Conservation (phyloP, 2,329 filamentous ascomycete species). For the Didymella exigua region DNA sequence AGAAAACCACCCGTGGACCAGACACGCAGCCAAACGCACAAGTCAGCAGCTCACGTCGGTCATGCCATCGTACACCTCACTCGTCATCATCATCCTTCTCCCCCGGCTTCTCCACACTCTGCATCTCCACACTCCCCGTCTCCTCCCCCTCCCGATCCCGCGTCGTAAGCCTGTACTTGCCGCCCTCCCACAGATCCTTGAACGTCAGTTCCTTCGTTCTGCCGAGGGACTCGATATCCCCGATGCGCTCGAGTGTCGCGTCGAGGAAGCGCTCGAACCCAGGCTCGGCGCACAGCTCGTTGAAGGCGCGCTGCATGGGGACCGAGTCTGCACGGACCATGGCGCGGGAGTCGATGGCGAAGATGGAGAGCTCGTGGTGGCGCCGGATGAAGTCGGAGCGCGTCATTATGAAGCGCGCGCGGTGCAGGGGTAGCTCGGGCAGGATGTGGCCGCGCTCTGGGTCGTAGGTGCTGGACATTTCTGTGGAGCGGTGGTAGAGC, state of each 20-base stretch:
- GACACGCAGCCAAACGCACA: not conserved
- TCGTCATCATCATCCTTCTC: conserved; percentile 33
- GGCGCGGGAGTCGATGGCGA: conserved; percentile 86
- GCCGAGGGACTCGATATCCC: conserved; percentile 91
- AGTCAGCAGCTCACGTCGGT: not conserved
- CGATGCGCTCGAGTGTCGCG: conserved; percentile 80
- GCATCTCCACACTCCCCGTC: conserved; percentile 39
- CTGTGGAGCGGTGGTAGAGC: conserved; percentile 80
- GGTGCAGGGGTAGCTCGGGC: conserved; percentile 65
- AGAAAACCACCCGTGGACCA: not conserved
- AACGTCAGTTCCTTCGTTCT: conserved; percentile 93
- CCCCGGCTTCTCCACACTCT: conserved; percentile 37
- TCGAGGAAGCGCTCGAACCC: conserved; percentile 85
- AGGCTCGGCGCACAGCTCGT: conserved; percentile 75
- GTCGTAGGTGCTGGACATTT: conserved; percentile 67
- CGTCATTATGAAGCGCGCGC: conserved; percentile 79
- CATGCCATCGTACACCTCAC: conserved; percentile 3
- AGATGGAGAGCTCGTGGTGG: conserved; percentile 93
- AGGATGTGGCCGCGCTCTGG: conserved; percentile 72
- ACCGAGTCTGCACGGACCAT: conserved; percentile 92
- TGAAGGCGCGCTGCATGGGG: conserved; percentile 93
- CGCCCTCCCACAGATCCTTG: conserved; percentile 87
- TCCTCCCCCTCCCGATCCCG: conserved; percentile 38
- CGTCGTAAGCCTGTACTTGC: conserved; percentile 65
- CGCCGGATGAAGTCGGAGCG: conserved; percentile 90